Conservation (phyloP, 176 grass and related monocot genomes). For the Oryza meyeriana region DNA sequence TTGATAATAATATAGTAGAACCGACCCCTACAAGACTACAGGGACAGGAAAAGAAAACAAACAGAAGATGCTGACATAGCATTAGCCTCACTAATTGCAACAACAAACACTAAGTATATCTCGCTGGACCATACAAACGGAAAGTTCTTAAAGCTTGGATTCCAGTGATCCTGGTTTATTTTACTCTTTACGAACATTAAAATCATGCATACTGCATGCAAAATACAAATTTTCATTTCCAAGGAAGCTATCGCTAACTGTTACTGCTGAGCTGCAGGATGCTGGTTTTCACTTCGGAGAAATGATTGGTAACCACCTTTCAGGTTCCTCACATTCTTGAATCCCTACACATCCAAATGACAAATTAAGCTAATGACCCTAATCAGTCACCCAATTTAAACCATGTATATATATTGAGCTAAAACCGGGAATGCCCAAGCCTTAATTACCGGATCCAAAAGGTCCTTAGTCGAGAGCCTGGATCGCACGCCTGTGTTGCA, state of each 20-base stretch:
- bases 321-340: slow-evolving; percentile 35
- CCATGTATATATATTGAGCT: not conserved
- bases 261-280: not conserved
- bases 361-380: not conserved
- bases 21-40: no score
- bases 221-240: not conserved
- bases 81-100: not conserved
- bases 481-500: slow-evolving; percentile 41
- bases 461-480: slow-evolving; percentile 35
- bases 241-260: not conserved
- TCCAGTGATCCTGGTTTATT: not conserved
- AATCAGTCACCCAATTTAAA: not conserved
- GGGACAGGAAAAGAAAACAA: not conserved
- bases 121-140: not conserved
- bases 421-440: not conserved
- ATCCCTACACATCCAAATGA: slow-evolving; percentile 26
- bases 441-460: slow-evolving; percentile 28
- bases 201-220: not conserved
- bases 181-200: not conserved
- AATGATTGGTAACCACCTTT: slow-evolving; percentile 37
- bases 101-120: not conserved
- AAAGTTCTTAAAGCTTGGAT: not conserved
- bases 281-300: slow-evolving; percentile 8
- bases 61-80: not conserved
- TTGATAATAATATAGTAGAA: no score